Evolutionary conservation across 352 stramenopile genomes (phyloP).

Genomic region (Phytophthora ohioensis): DNA sequence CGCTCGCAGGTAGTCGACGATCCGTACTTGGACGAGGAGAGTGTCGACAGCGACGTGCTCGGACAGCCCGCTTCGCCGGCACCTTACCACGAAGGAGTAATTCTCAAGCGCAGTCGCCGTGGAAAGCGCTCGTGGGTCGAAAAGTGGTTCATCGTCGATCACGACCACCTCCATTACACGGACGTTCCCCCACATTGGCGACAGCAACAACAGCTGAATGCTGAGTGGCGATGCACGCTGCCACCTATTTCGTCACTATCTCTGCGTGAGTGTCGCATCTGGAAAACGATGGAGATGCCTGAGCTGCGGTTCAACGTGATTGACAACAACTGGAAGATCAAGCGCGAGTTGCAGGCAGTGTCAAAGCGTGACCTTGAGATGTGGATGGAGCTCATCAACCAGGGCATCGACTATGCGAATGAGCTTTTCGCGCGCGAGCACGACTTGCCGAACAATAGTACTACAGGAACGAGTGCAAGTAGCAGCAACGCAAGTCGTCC

Average conservation of each 20-base stretch:
- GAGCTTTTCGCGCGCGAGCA: slow-evolving; percentile 48
- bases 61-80: slow-evolving; percentile 44
- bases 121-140: slow-evolving; percentile 75
- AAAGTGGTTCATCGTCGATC: slow-evolving; percentile 77
- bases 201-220: slow-evolving; percentile 39
- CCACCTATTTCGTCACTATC: slow-evolving; percentile 67
- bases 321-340: slow-evolving; percentile 84
- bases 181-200: slow-evolving; percentile 47
- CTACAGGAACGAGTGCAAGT: slow-evolving; percentile 37
- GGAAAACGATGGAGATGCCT: slow-evolving; percentile 90
- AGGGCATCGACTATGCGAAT: slow-evolving; percentile 83
- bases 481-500: slow-evolving; percentile 42
- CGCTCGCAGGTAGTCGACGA: slow-evolving; percentile 43
- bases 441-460: slow-evolving; percentile 50
- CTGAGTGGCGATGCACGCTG: slow-evolving; percentile 38
- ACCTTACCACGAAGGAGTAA: slow-evolving; percentile 58
- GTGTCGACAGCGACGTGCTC: slow-evolving; percentile 36
- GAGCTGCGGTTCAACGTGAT: slow-evolving; percentile 84
- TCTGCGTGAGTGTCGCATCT: slow-evolving; percentile 80
- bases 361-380: slow-evolving; percentile 67
- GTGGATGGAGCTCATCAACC: slow-evolving; percentile 81
- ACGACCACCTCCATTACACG: slow-evolving; percentile 79
- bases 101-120: slow-evolving; percentile 81
- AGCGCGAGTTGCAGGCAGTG: slow-evolving; percentile 74
- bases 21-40: slow-evolving; percentile 47